phyloP scores from a whole-genome alignment of 371 early-diverging fungal genomes.

The Funneliformis caledonium region DNA sequence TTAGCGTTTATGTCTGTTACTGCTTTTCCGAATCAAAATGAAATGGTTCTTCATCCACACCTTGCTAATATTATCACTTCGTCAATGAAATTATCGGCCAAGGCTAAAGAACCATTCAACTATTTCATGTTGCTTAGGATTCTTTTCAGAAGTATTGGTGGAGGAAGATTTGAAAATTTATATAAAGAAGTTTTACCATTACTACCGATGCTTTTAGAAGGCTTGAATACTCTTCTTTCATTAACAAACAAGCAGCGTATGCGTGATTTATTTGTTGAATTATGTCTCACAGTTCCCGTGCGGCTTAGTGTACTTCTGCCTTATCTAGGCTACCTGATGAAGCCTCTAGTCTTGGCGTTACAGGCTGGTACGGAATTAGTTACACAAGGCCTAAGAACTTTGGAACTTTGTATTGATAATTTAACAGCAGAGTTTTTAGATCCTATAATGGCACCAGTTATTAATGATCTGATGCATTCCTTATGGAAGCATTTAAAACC shows the following conservation, averaged over 20 bases:
- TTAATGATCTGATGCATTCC: conserved; percentile 90
- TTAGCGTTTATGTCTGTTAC: conserved; percentile 94
- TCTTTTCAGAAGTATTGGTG: conserved; percentile 86
- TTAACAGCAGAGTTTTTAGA: conserved; percentile 96
- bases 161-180: conserved; percentile 65
- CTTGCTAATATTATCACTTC: conserved; percentile 87
- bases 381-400: conserved; percentile 92
- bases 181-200: conserved; percentile 93
- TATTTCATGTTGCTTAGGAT: conserved; percentile 91
- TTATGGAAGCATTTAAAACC: conserved; percentile 93
- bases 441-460: conserved; percentile 93
- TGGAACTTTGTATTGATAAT: conserved; percentile 98
- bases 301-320: conserved; percentile 94
- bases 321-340: conserved; percentile 93
- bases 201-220: conserved; percentile 88
- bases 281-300: conserved; percentile 97
- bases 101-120: conserved; percentile 85
- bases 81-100: conserved; percentile 82
- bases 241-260: conserved; percentile 82
- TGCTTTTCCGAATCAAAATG: conserved; percentile 91
- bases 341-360: conserved; percentile 93
- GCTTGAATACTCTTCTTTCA: conserved; percentile 82
- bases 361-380: conserved; percentile 92
- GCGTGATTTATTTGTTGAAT: conserved; percentile 86
- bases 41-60: conserved; percentile 89